Conservation (phyloP, 441 rosid species). For the Populus hybrid region DNA sequence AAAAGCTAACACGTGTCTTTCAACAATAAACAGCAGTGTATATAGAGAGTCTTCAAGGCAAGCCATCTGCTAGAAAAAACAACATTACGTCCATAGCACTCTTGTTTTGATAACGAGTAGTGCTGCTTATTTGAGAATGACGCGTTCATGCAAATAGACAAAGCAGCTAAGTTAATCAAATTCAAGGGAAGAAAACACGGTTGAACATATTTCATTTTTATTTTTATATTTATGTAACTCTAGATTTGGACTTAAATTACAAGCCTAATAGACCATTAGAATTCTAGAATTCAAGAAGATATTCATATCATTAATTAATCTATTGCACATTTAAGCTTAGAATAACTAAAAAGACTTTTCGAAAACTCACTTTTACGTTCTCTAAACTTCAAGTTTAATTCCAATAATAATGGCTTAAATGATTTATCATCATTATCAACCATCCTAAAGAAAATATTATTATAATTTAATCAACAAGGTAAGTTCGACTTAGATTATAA, state of each 20-base stretch:
- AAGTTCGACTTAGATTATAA: not conserved
- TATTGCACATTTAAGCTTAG: too few relatives aligned
- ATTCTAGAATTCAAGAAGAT: too few relatives aligned
- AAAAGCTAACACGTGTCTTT: conserved; percentile 27
- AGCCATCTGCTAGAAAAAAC: not conserved
- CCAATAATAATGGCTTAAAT: not conserved
- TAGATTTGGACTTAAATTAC: too few relatives aligned
- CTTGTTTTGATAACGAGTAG: not conserved
- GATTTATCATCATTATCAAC: not conserved
- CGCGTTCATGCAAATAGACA: conserved; percentile 6
- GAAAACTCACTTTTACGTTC: too few relatives aligned
- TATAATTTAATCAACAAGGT: not conserved
- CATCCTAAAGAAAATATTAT: not conserved
- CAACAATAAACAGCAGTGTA: not conserved
- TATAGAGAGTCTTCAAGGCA: not conserved
- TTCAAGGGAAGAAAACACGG: not conserved
- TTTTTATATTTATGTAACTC: too few relatives aligned
- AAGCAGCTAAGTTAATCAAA: not conserved
- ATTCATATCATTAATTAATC: too few relatives aligned
- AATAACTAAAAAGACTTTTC: too few relatives aligned
- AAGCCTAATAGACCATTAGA: too few relatives aligned
- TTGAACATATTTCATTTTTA: too few relatives aligned
- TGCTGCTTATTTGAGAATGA: conserved; percentile 5
- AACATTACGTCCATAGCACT: conserved; percentile 10
- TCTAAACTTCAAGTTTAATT: not conserved